Percentiles rank a stretch among this genome's conserved stretches.
phyloP scores from a whole-genome alignment of 139 green algal species.

The Chlorella sp. region DNA sequence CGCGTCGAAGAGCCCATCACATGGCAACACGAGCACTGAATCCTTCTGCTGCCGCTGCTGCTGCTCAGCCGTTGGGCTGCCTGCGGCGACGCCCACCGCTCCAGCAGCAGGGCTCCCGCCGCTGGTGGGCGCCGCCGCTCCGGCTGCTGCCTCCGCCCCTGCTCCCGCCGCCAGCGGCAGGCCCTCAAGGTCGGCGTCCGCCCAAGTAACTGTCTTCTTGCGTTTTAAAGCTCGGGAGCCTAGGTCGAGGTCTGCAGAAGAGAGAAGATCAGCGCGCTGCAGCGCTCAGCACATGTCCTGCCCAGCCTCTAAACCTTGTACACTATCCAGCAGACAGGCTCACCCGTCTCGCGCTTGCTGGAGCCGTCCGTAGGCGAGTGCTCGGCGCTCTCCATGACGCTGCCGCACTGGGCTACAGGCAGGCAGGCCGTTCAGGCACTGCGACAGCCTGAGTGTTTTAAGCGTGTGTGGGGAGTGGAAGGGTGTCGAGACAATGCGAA shows the following conservation, averaged over 20 bases:
- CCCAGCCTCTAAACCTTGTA: neutral
- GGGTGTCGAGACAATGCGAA: neutral
- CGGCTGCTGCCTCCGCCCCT: neutral
- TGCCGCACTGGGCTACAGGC: neutral
- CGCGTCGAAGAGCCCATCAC: conserved; percentile 12
- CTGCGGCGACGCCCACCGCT: neutral
- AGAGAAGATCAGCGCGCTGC: neutral
- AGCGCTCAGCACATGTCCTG: neutral
- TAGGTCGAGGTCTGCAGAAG: neutral
- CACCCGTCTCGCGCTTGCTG: no score
- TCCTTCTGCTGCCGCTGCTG: neutral
- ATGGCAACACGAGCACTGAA: conserved; percentile 16
- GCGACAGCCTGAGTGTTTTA: neutral
- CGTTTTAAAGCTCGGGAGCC: conserved; percentile 6
- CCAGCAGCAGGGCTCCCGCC: neutral
- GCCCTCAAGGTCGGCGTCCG: conserved; percentile 16
- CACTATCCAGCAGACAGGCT: no score
- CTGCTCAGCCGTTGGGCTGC: neutral
- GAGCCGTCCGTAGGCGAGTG: neutral
- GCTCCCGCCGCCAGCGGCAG: neutral
- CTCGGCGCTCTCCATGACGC: neutral
- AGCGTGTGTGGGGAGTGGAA: neutral
- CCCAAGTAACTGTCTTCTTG: conserved; percentile 53
- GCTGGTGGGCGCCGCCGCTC: neutral
- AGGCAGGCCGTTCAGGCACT: neutral